phyloP scores from a whole-genome alignment of 257 asterid genomes.

The Solanum ahanhuiri region DNA sequence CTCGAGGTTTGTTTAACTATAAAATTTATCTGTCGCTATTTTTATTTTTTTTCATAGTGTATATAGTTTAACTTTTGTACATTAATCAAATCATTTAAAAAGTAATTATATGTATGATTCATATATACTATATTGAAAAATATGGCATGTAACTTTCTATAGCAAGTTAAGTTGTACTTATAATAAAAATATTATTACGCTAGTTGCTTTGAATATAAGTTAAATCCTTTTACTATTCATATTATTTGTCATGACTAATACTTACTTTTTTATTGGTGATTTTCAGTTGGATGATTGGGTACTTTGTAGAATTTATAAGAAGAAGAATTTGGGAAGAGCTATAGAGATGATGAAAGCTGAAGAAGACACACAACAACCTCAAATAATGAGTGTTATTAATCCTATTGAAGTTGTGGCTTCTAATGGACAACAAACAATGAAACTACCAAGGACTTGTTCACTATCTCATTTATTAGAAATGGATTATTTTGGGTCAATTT shows the following conservation, averaged over 20 bases:
- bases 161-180: not conserved
- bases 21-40: not conserved
- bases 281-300: slow-evolving; percentile 93
- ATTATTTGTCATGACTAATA: not conserved
- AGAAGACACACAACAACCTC: slow-evolving; percentile 16
- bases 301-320: slow-evolving; percentile 80
- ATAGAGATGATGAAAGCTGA: slow-evolving; percentile 18
- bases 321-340: slow-evolving; percentile 44
- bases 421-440: slow-evolving; percentile 13
- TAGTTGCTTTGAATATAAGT: not conserved
- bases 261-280: not conserved
- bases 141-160: not conserved
- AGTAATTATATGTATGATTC: not conserved
- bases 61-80: not conserved
- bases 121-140: too few species aligned
- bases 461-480: slow-evolving; percentile 49
- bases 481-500: slow-evolving; percentile 46
- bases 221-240: not conserved
- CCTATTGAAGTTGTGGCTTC: not conserved
- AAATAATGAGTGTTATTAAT: not conserved
- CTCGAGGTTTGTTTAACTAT: not conserved
- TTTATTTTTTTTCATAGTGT: not conserved
- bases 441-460: slow-evolving; percentile 47
- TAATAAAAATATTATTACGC: not conserved
- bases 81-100: not conserved